Percentiles rank a stretch among this genome's conserved stretches.
These are phyloP conservation scores for Lepiota venenata DNA, from an alignment of 768 basidiomycete species.

Conservation along the genomic window DNA sequence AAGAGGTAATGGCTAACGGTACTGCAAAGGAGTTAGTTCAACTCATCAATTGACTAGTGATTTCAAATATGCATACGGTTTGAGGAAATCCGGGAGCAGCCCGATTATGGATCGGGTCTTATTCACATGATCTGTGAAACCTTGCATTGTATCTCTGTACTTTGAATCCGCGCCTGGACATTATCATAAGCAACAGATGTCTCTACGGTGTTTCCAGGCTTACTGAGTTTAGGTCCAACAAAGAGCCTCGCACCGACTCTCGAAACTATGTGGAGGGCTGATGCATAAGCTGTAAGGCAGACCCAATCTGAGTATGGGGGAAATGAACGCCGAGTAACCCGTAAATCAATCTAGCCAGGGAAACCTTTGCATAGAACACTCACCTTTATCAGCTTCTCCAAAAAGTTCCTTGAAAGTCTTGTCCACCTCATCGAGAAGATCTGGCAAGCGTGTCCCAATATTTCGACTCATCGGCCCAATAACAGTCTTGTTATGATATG, in stretches of 20 bases:
- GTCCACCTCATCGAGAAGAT: conserved; percentile 44
- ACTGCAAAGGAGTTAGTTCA: background rate
- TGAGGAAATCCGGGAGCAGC: conserved; percentile 35
- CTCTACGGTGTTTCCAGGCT: background rate
- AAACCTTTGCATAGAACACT: background rate
- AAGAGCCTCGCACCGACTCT: conserved; percentile 23
- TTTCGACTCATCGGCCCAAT: conserved; percentile 32
- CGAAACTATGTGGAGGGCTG: conserved; percentile 14
- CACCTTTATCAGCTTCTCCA: background rate
- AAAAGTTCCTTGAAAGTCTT: conserved; percentile 32
- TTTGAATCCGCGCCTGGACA: conserved; percentile 35
- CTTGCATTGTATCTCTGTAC: conserved; percentile 32
- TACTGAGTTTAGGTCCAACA: conserved; percentile 25
- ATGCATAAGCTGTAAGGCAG: background rate
- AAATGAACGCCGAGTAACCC: background rate
- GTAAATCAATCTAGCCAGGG: too few relatives aligned
- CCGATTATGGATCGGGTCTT: conserved; percentile 28
- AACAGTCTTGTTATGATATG: conserved; percentile 34
- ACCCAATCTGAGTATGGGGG: conserved; percentile 4
- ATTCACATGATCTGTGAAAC: conserved; percentile 32
- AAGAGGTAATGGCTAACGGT: background rate
- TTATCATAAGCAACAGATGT: background rate
- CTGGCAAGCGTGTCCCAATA: conserved; percentile 28
- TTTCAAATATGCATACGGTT: conserved; percentile 29
- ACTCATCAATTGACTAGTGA: too few relatives aligned